A percentile compares a stretch with the other conserved stretches of the same genome.
Conservation (phyloP, 129 eudicot genomes). For the Apium graveolens region DNA sequence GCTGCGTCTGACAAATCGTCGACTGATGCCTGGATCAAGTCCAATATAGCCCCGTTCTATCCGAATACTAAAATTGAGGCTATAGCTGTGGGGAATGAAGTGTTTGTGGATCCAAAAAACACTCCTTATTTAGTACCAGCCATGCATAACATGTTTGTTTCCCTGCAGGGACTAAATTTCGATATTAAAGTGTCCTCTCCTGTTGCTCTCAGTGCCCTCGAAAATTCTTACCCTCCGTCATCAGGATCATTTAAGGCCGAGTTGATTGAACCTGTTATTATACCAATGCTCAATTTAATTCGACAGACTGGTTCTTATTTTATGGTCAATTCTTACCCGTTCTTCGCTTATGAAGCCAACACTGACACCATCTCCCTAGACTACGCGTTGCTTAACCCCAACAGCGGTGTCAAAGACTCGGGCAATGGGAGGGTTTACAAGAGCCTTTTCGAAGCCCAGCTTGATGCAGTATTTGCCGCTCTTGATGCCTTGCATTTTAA, state of each 20-base stretch:
- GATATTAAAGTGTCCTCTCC: neutral
- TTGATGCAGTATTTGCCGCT: neutral
- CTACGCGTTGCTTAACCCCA: neutral
- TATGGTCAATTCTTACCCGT: neutral
- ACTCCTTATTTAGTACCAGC: slow-evolving; percentile 43
- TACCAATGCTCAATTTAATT: neutral
- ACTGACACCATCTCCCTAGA: neutral
- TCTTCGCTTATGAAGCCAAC: neutral
- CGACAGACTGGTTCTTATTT: neutral
- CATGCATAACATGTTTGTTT: neutral
- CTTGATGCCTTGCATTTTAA: too few species aligned
- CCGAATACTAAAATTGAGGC: slow-evolving; percentile 52
- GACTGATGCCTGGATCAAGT: slow-evolving; percentile 62
- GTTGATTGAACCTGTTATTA: neutral
- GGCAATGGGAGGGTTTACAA: neutral
- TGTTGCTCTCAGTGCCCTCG: neutral
- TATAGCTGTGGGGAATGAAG: slow-evolving; percentile 85
- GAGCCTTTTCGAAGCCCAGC: neutral
- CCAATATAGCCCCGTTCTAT: slow-evolving; percentile 45
- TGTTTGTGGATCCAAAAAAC: slow-evolving; percentile 55
- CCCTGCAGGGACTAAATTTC: neutral
- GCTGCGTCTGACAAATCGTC: slow-evolving; percentile 58
- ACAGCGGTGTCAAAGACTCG: neutral
- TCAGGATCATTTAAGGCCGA: neutral
- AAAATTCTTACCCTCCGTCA: neutral